Percentiles rank a stretch among this genome's conserved stretches.
Evolutionary conservation across 495 filamentous ascomycete species (phyloP).

Genomic region (Penicillium silybi): DNA sequence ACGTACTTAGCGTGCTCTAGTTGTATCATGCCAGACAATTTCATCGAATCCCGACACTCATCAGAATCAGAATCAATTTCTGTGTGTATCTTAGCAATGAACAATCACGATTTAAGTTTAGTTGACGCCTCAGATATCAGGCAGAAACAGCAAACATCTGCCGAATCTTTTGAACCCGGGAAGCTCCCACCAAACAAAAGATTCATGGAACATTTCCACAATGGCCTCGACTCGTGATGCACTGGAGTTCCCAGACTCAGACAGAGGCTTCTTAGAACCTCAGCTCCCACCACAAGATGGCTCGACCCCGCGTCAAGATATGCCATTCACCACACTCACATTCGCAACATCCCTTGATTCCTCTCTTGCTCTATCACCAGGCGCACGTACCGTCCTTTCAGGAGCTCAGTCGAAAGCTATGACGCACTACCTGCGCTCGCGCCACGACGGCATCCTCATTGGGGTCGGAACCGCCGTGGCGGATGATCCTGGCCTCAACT

Average conservation of each 20-base stretch:
- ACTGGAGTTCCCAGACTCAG: slow-evolving; percentile 36
- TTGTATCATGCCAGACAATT: neutral
- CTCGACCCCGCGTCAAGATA: slow-evolving; percentile 15
- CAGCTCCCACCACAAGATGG: slow-evolving; percentile 35
- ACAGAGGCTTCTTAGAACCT: slow-evolving; percentile 38
- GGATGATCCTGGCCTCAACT: slow-evolving; percentile 84
- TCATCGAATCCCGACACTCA: neutral
- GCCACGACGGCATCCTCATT: slow-evolving; percentile 82
- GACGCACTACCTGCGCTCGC: slow-evolving; percentile 84
- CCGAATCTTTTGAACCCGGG: neutral
- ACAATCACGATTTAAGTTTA: neutral
- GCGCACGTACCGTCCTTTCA: slow-evolving; percentile 71
- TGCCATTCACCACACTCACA: slow-evolving; percentile 70
- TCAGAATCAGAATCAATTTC: too few species aligned
- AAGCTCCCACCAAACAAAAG: neutral
- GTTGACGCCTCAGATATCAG: slow-evolving; percentile 7
- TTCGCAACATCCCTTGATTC: slow-evolving; percentile 87
- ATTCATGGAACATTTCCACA: neutral
- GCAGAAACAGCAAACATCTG: neutral
- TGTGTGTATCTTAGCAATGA: neutral
- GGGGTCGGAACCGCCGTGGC: slow-evolving; percentile 79
- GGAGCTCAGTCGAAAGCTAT: slow-evolving; percentile 80
- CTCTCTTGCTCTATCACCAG: slow-evolving; percentile 66
- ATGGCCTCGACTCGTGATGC: slow-evolving; percentile 27
- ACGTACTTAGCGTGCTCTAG: slow-evolving; percentile 10